Evolutionary conservation across 768 basidiomycete species (phyloP).

Genomic region (Clitopilus hobsonii): DNA sequence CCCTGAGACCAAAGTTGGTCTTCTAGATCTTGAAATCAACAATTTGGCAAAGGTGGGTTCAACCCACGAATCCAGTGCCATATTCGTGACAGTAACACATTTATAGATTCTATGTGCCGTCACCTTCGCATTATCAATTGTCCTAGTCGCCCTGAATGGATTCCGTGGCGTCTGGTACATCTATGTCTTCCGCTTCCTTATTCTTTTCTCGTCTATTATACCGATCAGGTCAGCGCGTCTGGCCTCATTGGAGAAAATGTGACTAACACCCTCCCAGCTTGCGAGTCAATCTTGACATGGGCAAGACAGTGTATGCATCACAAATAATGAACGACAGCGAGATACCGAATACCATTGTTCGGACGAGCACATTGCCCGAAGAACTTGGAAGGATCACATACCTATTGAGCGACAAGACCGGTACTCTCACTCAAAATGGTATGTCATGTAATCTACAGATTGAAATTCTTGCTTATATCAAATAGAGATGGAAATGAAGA

Average conservation of each 20-base stretch:
- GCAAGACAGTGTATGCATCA: constrained; percentile 95
- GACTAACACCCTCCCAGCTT: constrained; percentile 48
- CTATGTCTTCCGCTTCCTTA: constrained; percentile 94
- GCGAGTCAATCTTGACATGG: constrained; percentile 99
- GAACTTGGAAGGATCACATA: constrained; percentile 95
- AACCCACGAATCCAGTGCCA: not conserved
- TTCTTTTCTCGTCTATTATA: constrained; percentile 98
- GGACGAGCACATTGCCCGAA: constrained; percentile 96
- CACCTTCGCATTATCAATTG: constrained; percentile 87
- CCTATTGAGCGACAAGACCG: constrained; percentile 95
- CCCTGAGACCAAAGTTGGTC: constrained; percentile 89
- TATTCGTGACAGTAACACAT: not conserved
- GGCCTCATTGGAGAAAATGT: not conserved
- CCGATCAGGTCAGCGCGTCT: constrained; percentile 82
- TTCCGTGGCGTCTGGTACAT: constrained; percentile 96
- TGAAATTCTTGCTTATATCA: not conserved
- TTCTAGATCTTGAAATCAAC: constrained; percentile 93
- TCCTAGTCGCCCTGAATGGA: constrained; percentile 92
- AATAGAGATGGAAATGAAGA: constrained; percentile 99
- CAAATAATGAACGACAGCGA: constrained; percentile 92
- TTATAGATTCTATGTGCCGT: constrained; percentile 87
- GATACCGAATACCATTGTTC: constrained; percentile 93
- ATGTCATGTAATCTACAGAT: constrained; percentile 13
- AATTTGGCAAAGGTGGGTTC: constrained; percentile 87
- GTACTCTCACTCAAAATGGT: constrained; percentile 97